phyloP scores from a whole-genome alignment of 805 yeast species.

The Lachancea waltii region DNA sequence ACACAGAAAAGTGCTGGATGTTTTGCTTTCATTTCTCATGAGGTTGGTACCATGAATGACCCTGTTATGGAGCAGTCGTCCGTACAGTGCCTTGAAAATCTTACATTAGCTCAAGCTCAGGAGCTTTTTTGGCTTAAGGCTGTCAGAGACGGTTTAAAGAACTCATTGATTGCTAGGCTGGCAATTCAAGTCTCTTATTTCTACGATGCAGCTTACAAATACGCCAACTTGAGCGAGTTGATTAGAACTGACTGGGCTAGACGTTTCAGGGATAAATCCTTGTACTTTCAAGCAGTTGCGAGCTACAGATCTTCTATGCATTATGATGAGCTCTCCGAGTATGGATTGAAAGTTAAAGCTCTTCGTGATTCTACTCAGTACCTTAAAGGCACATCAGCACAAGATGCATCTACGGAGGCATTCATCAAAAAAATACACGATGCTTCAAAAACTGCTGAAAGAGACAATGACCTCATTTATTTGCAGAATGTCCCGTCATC shows the following conservation, averaged over 20 bases:
- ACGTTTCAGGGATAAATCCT: conserved; percentile 50
- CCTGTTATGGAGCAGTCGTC: conserved; percentile 41
- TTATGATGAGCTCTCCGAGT: conserved; percentile 32
- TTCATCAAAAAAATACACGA: conserved; percentile 41
- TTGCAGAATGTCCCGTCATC: conserved; percentile 55
- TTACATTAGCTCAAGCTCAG: conserved; percentile 81
- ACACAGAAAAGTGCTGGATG: conserved; percentile 72
- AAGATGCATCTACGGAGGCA: conserved; percentile 33
- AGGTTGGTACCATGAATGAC: conserved; percentile 12
- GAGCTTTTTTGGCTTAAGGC: conserved; percentile 82
- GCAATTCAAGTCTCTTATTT: conserved; percentile 55
- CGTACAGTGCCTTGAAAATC: conserved; percentile 40
- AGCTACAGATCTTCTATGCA: conserved; percentile 53
- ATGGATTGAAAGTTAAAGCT: conserved; percentile 66
- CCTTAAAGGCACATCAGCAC: conserved; percentile 37
- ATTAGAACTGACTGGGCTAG: conserved; percentile 59
- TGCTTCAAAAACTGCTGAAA: conserved; percentile 49
- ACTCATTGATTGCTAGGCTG: conserved; percentile 56
- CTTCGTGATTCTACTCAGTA: conserved; percentile 34
- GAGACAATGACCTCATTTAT: conserved; percentile 78
- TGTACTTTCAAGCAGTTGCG: conserved; percentile 68
- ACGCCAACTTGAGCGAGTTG: conserved; percentile 42
- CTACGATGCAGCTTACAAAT: conserved; percentile 43
- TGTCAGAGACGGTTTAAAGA: conserved; percentile 36
- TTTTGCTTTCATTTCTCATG: conserved; percentile 36